Evolutionary conservation across 2,329 filamentous ascomycete genomes (phyloP), one percentile per base, ranked within the genome.

Genomic region (Trichophyton schoenleinii): DNA sequence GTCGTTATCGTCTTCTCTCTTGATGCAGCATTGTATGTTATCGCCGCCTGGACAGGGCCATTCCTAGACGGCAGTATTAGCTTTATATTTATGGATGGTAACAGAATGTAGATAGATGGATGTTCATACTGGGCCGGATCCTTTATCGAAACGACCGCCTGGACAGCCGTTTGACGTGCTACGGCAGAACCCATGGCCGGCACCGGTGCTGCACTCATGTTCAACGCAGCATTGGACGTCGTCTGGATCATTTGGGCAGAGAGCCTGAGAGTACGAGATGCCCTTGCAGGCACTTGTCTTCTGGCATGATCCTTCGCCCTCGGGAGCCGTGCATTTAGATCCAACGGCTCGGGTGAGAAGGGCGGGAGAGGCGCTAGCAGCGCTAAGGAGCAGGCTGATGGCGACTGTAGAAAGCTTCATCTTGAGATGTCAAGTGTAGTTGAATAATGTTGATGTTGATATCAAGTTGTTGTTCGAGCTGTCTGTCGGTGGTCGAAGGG

Each of bases 161-260:
- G 52, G 52, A 41, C 52, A 57, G 3, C 52, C 52, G 22, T 31
- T 57, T 7, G n/a, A 34, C 11, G 15, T 4, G 22, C 52, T 57
- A 11, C 52, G 52, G 36, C 52, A 57, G 52, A 57, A 31, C 13
- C 52, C 52, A 31, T 22, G 31, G 18, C 52, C 52, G 3, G 28
- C 52, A 13, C 20, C 28, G 7, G 36, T 41, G 15, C 13, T n/a
- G 52, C 52, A 57, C 22, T 34, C 9, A 3, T 34, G 28, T 31
- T 57, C 52, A 22, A 57, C 52, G 36, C 52, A 57, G 28, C 52
- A 57, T 57, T 57, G 52, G 28, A 57, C 52, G 13, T 57, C 36
- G 28, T 2, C 18, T n/a, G 52, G 52, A 34, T 57, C 52, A 11
- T 34, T 28, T 15, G 52, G 28, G 52, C 52, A 57, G 22, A 57